Evolutionary conservation across 805 yeast species (phyloP), one percentile per base, ranked within the genome.

Genomic region (Tetrapisispora phaffii): DNA sequence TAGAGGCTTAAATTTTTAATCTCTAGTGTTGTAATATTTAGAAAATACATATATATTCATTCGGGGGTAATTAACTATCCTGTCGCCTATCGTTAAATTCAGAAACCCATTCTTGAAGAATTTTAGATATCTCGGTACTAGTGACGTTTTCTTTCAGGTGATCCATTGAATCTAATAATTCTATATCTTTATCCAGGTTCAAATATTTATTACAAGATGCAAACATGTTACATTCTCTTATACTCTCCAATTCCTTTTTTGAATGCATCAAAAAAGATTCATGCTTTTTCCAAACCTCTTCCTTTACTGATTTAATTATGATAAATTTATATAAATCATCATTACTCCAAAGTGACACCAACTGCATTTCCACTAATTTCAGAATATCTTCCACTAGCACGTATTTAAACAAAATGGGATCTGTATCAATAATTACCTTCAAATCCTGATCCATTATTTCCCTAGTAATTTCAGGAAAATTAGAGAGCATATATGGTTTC

Each of bases 261-360:
- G 29, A 49, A 43, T 9, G 24, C 40, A 20, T 43, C 21, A 13
- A 48, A 28, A 42, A 17, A 10, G 29, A 24, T 12, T 34, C 32
- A 34, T 49, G 42, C 4, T 43, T 42, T 8, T 40, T 38, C 64
- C 64, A 59, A 6, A 57, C 59, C 23, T 46, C 51, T 16, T 56
- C 57, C 41, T 57, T 60, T 5, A 60, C 47, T 8, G 49, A 46
- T 33, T 55, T 56, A 12, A 57, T 50, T 7, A 60, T 42, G 12
- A 55, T 34, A 44, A 60, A 53, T 28, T 53, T 56, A 41, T 53
- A 53, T 17, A 60, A 31, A 34, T 60, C 61, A 19, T 51, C 52
- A 24, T 53, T 48, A 37, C 39, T 48, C 64, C 64, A 60, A 26
- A 60, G 43, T 0, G 61, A 53, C 4, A 56, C 57, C 16, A 60